Evolutionary conservation across 306 rosid species (phyloP).

Genomic region (Rosa chinensis): DNA sequence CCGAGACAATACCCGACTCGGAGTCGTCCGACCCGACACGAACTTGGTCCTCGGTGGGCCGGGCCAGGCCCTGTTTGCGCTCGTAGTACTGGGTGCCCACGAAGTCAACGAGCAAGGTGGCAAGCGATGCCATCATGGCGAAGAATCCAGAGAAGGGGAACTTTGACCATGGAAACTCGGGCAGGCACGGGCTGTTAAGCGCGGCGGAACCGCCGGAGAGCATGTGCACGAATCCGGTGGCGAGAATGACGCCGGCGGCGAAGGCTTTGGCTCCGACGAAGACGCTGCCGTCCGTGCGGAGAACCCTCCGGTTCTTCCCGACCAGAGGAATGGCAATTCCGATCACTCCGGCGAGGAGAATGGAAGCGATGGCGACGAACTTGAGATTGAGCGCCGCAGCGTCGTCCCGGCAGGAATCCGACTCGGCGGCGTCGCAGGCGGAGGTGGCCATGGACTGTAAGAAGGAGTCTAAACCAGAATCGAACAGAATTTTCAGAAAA

Average conservation of each 20-base stretch:
- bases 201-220: constrained; percentile 57
- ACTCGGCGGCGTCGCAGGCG: constrained; percentile 43
- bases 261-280: constrained; percentile 81
- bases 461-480: constrained; percentile 30
- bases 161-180: constrained; percentile 72
- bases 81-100: constrained; percentile 91
- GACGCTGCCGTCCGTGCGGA: constrained; percentile 70
- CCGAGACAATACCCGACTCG: constrained; percentile 36
- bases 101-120: constrained; percentile 82
- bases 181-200: constrained; percentile 59
- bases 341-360: constrained; percentile 60
- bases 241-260: constrained; percentile 92
- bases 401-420: constrained; percentile 63
- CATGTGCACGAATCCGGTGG: constrained; percentile 98
- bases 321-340: constrained; percentile 75
- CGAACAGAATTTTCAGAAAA: constrained; percentile 23
- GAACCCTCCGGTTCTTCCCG: constrained; percentile 56
- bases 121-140: constrained; percentile 81
- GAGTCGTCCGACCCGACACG: constrained; percentile 51
- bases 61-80: constrained; percentile 55
- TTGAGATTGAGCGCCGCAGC: constrained; percentile 65
- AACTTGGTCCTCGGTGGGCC: constrained; percentile 28
- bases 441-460: constrained; percentile 57
- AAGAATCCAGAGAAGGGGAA: constrained; percentile 86
- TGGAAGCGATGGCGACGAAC: constrained; percentile 67